Evolutionary conservation across 768 basidiomycete genomes (phyloP).

Genomic region (Podaxis sp.): DNA sequence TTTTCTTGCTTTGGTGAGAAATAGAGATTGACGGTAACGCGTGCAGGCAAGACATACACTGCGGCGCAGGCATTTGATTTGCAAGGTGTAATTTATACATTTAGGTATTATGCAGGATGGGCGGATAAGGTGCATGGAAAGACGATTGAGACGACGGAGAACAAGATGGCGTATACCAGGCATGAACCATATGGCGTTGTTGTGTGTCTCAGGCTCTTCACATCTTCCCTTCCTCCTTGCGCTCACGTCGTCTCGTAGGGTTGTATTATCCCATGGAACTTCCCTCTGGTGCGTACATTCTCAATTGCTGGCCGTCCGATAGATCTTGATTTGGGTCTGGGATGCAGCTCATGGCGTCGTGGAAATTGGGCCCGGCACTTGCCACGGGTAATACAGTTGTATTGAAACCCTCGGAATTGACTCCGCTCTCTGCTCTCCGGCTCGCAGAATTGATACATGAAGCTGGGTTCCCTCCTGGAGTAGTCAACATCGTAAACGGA

Average conservation of each 20-base stretch:
- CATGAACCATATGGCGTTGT: slow-evolving; percentile 62
- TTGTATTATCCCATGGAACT: slow-evolving; percentile 65
- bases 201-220: slow-evolving; percentile 15
- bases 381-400: slow-evolving; percentile 73
- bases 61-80: slow-evolving; percentile 50
- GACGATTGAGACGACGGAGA: slow-evolving; percentile 62
- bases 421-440: slow-evolving; percentile 60
- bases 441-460: slow-evolving; percentile 49
- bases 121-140: slow-evolving; percentile 82
- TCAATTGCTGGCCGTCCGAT: neutral
- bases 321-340: neutral
- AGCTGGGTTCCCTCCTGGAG: slow-evolving; percentile 78
- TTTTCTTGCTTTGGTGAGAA: neutral
- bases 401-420: slow-evolving; percentile 72
- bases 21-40: neutral
- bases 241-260: slow-evolving; percentile 18
- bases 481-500: slow-evolving; percentile 58
- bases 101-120: slow-evolving; percentile 87
- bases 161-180: slow-evolving; percentile 62
- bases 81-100: slow-evolving; percentile 35
- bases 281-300: slow-evolving; percentile 23
- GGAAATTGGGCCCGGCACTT: slow-evolving; percentile 74
- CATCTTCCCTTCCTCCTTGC: neutral
- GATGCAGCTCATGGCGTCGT: slow-evolving; percentile 43
- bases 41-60: slow-evolving; percentile 48